Percentiles rank a stretch among this genome's conserved stretches.
Evolutionary conservation across 257 asterid species (phyloP).

Genomic region (Cruciata laevipes): DNA sequence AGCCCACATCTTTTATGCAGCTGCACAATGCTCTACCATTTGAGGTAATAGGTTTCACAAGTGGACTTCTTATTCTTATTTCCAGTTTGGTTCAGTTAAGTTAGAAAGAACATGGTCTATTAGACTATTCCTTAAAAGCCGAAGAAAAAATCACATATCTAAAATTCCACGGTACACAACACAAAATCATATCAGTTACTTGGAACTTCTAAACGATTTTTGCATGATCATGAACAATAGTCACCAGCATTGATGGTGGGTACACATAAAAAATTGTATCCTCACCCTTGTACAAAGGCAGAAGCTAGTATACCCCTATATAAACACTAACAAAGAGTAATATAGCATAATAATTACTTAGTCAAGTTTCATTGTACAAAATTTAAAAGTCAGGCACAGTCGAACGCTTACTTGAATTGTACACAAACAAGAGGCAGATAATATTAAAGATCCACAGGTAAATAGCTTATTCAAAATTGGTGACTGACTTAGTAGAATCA

Average conservation of each 20-base stretch:
- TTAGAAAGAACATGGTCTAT: neutral
- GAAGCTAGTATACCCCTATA: slow-evolving; percentile 73
- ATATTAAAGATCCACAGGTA: neutral
- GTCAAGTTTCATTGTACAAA: neutral
- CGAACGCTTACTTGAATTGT: neutral
- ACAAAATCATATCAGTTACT: slow-evolving; percentile 27
- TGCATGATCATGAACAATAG: slow-evolving; percentile 75
- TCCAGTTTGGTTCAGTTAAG: too few relatives aligned
- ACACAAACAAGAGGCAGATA: neutral
- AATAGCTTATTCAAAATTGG: neutral
- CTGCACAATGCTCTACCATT: too few relatives aligned
- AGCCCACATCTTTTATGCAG: too few relatives aligned
- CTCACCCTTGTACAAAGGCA: slow-evolving; percentile 97
- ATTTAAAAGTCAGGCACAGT: neutral
- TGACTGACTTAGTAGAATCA: neutral
- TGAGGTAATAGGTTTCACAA: too few relatives aligned
- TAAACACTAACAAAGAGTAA: neutral
- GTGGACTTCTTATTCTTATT: too few relatives aligned
- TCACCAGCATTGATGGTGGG: slow-evolving; percentile 69
- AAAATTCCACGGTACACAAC: neutral
- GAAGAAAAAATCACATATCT: neutral
- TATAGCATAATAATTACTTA: neutral
- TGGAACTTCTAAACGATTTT: slow-evolving; percentile 67
- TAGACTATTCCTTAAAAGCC: neutral
- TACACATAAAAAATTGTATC: slow-evolving; percentile 93